A percentile compares a stretch with the other conserved stretches of the same genome.
Conservation (phyloP, 2,329 filamentous ascomycete species). For the Alternaria hordeiaustralica region DNA sequence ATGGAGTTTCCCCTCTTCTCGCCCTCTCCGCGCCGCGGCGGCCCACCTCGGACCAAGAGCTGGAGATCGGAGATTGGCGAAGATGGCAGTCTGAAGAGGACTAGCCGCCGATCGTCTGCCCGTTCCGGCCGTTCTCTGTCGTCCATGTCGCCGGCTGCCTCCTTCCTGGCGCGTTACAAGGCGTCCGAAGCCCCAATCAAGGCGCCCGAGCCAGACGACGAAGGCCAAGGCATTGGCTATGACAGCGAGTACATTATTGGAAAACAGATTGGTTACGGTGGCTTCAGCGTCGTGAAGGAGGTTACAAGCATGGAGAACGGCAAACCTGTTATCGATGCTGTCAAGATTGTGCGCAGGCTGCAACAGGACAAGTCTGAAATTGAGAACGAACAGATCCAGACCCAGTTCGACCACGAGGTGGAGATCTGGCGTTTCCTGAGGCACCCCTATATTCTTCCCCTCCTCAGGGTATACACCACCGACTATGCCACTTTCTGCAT, state of each 20-base stretch:
- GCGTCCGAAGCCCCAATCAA: constrained; percentile 45
- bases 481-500: constrained; percentile 74
- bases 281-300: constrained; percentile 72
- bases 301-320: constrained; percentile 66
- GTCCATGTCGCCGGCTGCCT: constrained; percentile 64
- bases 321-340: constrained; percentile 63
- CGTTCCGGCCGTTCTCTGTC: constrained; percentile 56
- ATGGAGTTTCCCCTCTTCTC: constrained; percentile 43
- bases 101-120: constrained; percentile 51
- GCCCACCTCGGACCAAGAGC: constrained; percentile 40
- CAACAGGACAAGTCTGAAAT: constrained; percentile 61
- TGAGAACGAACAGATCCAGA: constrained; percentile 70
- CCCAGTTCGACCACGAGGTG: constrained; percentile 73
- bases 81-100: constrained; percentile 44
- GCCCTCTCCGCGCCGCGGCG: constrained; percentile 31
- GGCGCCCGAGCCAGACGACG: constrained; percentile 65
- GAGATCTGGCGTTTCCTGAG: constrained; percentile 70
- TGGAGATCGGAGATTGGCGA: constrained; percentile 41
- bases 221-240: constrained; percentile 70
- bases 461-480: constrained; percentile 70
- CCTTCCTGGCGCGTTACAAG: constrained; percentile 63
- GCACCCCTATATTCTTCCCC: constrained; percentile 66
- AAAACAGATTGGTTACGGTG: constrained; percentile 69
- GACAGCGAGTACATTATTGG: constrained; percentile 69
- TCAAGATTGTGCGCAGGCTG: constrained; percentile 71